Evolutionary conservation across 805 yeast species (phyloP).

Genomic region (Spathaspora hagerdaliae): DNA sequence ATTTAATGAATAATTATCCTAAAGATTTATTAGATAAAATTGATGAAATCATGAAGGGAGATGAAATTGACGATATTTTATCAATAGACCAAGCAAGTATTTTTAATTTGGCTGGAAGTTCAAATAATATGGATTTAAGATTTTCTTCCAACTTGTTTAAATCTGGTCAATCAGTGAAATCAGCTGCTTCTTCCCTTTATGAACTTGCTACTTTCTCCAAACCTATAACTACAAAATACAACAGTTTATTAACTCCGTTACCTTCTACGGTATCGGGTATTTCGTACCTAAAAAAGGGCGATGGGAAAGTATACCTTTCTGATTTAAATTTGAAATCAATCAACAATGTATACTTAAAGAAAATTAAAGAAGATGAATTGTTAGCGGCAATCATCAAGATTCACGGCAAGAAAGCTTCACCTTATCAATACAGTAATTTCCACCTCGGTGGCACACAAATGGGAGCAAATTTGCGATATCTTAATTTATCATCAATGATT

Average conservation of each 20-base stretch:
- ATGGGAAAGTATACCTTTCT: conserved; percentile 33
- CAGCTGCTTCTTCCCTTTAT: conserved; percentile 23
- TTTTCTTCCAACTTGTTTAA: conserved; percentile 4
- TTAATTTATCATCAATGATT: conserved; percentile 42
- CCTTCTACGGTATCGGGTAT: conserved; percentile 24
- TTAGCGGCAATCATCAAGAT: conserved; percentile 22
- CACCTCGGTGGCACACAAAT: background rate
- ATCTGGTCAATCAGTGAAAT: conserved; percentile 7
- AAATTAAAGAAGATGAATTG: conserved; percentile 30
- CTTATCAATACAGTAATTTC: conserved; percentile 1
- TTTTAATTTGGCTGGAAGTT: background rate
- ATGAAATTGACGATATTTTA: conserved; percentile 4
- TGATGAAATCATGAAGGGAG: conserved; percentile 17
- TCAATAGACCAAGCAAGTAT: background rate
- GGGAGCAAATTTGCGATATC: conserved; percentile 24
- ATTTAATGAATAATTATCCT: conserved; percentile 35
- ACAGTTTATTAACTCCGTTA: conserved; percentile 36
- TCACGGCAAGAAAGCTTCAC: conserved; percentile 15
- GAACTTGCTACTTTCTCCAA: conserved; percentile 21
- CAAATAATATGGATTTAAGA: background rate
- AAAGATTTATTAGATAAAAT: conserved; percentile 22
- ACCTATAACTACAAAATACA: conserved; percentile 28
- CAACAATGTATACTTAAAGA: conserved; percentile 25
- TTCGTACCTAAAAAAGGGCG: conserved; percentile 26
- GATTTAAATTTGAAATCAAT: conserved; percentile 40